A percentile compares a stretch with the other conserved stretches of the same genome.
Conservation (phyloP, 2,329 filamentous ascomycete species). For the Alternaria arbusti region DNA sequence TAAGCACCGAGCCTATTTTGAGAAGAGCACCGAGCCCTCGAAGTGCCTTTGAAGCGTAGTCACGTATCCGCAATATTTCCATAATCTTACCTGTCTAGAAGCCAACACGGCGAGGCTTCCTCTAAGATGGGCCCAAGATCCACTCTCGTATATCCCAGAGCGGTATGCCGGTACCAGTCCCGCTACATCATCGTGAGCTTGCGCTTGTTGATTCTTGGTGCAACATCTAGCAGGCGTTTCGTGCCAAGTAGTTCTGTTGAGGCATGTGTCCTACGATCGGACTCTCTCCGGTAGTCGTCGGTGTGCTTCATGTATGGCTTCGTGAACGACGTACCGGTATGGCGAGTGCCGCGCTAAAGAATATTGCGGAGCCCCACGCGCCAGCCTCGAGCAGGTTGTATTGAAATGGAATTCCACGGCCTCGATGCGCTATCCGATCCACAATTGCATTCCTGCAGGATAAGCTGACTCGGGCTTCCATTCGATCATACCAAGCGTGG, state of each 20-base stretch:
- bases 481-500: conserved; percentile 5
- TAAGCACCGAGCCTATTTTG: background rate
- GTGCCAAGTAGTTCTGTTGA: background rate
- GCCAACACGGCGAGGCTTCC: background rate
- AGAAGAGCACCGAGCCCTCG: background rate
- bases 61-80: background rate
- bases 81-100: background rate
- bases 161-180: background rate
- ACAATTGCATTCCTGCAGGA: background rate
- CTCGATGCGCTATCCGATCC: conserved; percentile 4
- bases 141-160: conserved; percentile 12
- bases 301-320: background rate
- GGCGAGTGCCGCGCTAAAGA: background rate
- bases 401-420: conserved; percentile 6
- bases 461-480: conserved; percentile 2
- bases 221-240: background rate
- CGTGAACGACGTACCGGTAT: conserved; percentile 2
- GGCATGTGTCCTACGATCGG: background rate
- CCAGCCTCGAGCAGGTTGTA: conserved; percentile 3
- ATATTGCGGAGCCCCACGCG: conserved; percentile 1
- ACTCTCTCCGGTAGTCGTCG: background rate
- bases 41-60: background rate
- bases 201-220: background rate
- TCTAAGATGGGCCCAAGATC: conserved; percentile 8
- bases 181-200: background rate